These are phyloP conservation scores for Mortierella sp. DNA, from an alignment of 371 early-diverging fungal genomes.

Conservation along the genomic window DNA sequence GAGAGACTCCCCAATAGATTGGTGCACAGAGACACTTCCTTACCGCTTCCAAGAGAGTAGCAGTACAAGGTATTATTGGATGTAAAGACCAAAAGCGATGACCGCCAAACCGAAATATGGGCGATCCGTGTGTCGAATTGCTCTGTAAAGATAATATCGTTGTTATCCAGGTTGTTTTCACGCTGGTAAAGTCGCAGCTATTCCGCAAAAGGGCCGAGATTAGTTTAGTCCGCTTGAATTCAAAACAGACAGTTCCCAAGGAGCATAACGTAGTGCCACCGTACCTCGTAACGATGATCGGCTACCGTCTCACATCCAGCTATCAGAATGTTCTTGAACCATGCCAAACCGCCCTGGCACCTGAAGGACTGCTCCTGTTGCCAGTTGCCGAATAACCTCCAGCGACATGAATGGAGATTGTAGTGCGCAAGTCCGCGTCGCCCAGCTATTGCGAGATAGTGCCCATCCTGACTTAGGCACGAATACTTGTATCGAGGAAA, in stretches of 20 bases:
- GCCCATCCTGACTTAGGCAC: slow-evolving; percentile 74
- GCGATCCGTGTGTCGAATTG: slow-evolving; percentile 48
- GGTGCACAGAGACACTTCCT: background rate
- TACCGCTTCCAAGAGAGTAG: slow-evolving; percentile 54
- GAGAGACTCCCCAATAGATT: no score
- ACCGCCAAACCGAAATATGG: slow-evolving; percentile 61
- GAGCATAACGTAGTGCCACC: no score
- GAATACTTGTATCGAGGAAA: slow-evolving; percentile 60
- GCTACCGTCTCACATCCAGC: slow-evolving; percentile 65
- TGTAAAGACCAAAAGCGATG: slow-evolving; percentile 72
- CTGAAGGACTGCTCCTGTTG: slow-evolving; percentile 84
- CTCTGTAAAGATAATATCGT: slow-evolving; percentile 66
- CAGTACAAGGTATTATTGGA: slow-evolving; percentile 74
- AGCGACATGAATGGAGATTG: slow-evolving; percentile 75
- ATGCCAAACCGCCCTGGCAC: slow-evolving; percentile 79
- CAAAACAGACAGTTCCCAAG: no score
- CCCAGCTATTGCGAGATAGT: slow-evolving; percentile 84
- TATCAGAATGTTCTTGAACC: slow-evolving; percentile 81
- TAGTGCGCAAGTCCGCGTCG: slow-evolving; percentile 83
- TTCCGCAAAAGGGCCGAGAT: background rate
- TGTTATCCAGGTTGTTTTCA: slow-evolving; percentile 80
- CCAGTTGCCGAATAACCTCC: slow-evolving; percentile 89
- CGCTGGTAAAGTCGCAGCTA: slow-evolving; percentile 82
- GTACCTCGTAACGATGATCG: slow-evolving; percentile 70
- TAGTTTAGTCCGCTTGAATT: no score